phyloP scores from a whole-genome alignment of 495 filamentous ascomycete species.

The Talaromyces liani region DNA sequence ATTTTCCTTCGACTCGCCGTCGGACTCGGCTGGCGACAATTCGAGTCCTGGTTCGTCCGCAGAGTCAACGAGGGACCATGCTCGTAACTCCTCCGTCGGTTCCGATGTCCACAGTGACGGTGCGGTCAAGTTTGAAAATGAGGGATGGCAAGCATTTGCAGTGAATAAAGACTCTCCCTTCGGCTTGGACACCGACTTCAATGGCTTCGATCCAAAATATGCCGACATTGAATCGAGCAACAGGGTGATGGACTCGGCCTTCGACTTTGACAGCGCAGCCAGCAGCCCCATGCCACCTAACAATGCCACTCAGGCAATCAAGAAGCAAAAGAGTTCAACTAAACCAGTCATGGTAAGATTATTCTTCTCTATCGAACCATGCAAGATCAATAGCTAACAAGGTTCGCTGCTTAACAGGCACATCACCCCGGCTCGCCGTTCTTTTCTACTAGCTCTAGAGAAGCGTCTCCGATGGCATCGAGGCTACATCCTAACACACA shows the following conservation, averaged over 20 bases:
- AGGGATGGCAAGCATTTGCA: constrained; percentile 33
- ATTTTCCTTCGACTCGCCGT: constrained; percentile 32
- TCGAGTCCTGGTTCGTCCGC: constrained; percentile 39
- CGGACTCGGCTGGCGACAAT: constrained; percentile 33
- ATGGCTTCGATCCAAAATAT: constrained; percentile 26
- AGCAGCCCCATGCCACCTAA: constrained; percentile 55
- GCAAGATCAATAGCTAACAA: constrained; percentile 3
- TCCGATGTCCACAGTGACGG: constrained; percentile 36
- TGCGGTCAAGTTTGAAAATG: constrained; percentile 24
- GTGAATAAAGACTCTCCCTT: constrained; percentile 36
- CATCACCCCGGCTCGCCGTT: constrained; percentile 23
- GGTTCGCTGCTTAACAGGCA: constrained; percentile 13
- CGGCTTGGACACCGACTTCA: constrained; percentile 29
- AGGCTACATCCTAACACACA: constrained; percentile 32
- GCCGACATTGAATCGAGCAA: constrained; percentile 49
- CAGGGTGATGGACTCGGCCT: constrained; percentile 55
- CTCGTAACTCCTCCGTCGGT: constrained; percentile 33
- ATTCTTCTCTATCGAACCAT: background rate
- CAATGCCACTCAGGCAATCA: constrained; percentile 20
- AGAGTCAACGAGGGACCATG: constrained; percentile 35
- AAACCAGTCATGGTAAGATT: constrained; percentile 14
- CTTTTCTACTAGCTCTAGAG: constrained; percentile 31
- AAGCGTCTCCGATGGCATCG: constrained; percentile 41
- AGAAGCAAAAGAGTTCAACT: constrained; percentile 21
- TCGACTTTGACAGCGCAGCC: constrained; percentile 64